Evolutionary conservation across 495 filamentous ascomycete genomes (phyloP).

Genomic region (Aspergillus baeticus): DNA sequence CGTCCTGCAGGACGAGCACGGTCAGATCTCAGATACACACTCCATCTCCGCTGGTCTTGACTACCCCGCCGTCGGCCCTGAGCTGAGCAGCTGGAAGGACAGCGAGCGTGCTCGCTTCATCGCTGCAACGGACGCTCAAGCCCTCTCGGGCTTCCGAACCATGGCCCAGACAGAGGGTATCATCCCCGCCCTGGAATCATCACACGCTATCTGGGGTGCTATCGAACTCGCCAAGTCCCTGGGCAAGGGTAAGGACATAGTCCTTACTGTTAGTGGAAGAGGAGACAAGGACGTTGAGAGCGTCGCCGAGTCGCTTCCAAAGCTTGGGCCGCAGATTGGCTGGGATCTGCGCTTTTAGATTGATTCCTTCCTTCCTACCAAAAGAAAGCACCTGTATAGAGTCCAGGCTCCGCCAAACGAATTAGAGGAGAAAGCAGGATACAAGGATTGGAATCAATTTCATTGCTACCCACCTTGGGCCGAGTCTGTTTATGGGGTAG

Average conservation of each 20-base stretch:
- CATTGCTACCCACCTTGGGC: no score
- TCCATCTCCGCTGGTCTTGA: conserved; percentile 96
- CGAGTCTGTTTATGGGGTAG: no score
- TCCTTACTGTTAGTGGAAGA: conserved; percentile 90
- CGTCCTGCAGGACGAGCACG: conserved; percentile 85
- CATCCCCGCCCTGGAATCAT: conserved; percentile 91
- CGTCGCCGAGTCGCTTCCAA: conserved; percentile 91
- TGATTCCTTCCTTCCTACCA: not conserved
- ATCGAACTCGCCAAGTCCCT: conserved; percentile 90
- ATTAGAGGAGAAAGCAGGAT: no score
- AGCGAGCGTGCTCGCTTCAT: conserved; percentile 80
- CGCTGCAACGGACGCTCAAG: conserved; percentile 87
- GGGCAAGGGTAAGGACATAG: conserved; percentile 82
- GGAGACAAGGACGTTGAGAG: conserved; percentile 99
- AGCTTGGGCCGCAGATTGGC: conserved; percentile 83
- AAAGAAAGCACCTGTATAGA: not conserved
- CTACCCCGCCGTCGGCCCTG: conserved; percentile 95
- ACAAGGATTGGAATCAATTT: no score
- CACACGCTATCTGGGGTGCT: conserved; percentile 88
- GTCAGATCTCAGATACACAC: conserved; percentile 92
- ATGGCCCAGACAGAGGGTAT: conserved; percentile 89
- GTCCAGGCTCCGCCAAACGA: not conserved
- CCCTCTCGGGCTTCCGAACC: conserved; percentile 83
- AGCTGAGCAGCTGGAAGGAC: conserved; percentile 92
- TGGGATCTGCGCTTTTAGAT: conserved; percentile 83